These are phyloP conservation scores for Scheffersomyces lignicola DNA, from an alignment of 1,139 yeast species.

Conservation along the genomic window DNA sequence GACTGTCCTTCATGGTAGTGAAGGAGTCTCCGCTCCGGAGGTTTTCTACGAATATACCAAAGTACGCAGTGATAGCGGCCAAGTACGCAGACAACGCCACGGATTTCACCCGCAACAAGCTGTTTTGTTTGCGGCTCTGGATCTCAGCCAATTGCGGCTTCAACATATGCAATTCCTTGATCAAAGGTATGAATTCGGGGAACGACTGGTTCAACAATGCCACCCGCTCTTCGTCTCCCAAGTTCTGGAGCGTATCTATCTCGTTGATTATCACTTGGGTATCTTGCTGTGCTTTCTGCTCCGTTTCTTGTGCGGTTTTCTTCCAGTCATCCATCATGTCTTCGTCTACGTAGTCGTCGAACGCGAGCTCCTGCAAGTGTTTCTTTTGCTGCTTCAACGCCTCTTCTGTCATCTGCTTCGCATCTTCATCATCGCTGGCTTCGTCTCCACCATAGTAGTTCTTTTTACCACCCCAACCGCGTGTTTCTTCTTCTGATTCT, in stretches of 20 bases:
- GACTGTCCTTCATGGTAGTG: conserved; percentile 73
- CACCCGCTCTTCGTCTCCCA: conserved; percentile 46
- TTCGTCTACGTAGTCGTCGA: conserved; percentile 83
- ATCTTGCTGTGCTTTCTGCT: conserved; percentile 22
- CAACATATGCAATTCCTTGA: conserved; percentile 59
- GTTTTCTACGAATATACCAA: conserved; percentile 65
- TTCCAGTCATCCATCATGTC: conserved; percentile 77
- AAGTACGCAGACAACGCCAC: conserved; percentile 76
- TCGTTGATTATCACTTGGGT: conserved; percentile 24
- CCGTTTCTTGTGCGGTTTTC: conserved; percentile 35
- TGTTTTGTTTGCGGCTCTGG: conserved; percentile 29
- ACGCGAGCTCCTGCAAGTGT: conserved; percentile 75
- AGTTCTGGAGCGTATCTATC: conserved; percentile 30
- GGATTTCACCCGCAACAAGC: conserved; percentile 49
- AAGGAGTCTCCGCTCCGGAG: conserved; percentile 56
- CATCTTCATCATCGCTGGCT: conserved; percentile 70
- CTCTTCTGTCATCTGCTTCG: conserved; percentile 80
- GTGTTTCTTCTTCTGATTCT: conserved; percentile 50
- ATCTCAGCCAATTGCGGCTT: conserved; percentile 38
- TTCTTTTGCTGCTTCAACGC: conserved; percentile 85
- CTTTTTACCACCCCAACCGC: conserved; percentile 79
- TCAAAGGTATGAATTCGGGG: conserved; percentile 83
- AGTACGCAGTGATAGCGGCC: conserved; percentile 72
- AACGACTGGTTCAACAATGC: conserved; percentile 56
- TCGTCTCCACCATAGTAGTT: conserved; percentile 87